Percentiles rank a stretch among this genome's conserved stretches.
These are phyloP conservation scores for Fusarium nanum DNA, from an alignment of 2,329 filamentous ascomycete genomes.

Conservation along the genomic window DNA sequence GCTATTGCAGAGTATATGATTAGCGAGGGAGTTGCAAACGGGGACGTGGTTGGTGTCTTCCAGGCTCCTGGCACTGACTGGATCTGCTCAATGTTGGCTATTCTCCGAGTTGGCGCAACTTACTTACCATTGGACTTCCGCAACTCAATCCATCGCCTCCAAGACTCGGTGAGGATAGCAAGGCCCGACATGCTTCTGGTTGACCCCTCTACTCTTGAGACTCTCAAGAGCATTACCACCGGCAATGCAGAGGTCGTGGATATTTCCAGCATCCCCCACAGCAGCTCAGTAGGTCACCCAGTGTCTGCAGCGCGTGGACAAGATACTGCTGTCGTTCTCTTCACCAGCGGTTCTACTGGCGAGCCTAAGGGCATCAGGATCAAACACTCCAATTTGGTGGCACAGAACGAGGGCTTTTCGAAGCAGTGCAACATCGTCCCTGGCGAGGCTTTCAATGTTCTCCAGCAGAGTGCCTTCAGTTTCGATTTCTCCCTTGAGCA, in stretches of 20 bases:
- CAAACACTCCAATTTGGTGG: not conserved
- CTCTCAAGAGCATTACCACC: not conserved
- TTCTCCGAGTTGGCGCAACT: not conserved
- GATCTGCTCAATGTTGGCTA: not conserved
- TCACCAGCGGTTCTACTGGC: conserved; percentile 25
- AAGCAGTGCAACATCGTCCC: too few species aligned
- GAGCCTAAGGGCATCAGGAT: conserved; percentile 15
- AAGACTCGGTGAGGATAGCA: not conserved
- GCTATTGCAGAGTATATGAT: not conserved
- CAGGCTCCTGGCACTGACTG: not conserved
- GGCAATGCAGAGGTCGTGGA: not conserved
- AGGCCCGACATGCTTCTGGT: not conserved
- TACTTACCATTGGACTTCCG: conserved; percentile 1
- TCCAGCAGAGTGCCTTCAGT: conserved; percentile 28
- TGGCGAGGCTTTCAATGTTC: not conserved
- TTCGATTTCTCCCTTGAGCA: conserved; percentile 29
- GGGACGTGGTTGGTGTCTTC: not conserved
- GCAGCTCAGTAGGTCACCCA: too few species aligned
- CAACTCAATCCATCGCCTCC: not conserved
- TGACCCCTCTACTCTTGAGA: not conserved
- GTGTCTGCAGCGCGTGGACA: not conserved
- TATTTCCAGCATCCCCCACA: not conserved
- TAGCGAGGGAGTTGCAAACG: not conserved
- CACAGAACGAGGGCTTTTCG: not conserved
- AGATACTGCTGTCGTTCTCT: conserved; percentile 6